Conservation (phyloP, 345 rosid genomes). For the Citrus unshiu region DNA sequence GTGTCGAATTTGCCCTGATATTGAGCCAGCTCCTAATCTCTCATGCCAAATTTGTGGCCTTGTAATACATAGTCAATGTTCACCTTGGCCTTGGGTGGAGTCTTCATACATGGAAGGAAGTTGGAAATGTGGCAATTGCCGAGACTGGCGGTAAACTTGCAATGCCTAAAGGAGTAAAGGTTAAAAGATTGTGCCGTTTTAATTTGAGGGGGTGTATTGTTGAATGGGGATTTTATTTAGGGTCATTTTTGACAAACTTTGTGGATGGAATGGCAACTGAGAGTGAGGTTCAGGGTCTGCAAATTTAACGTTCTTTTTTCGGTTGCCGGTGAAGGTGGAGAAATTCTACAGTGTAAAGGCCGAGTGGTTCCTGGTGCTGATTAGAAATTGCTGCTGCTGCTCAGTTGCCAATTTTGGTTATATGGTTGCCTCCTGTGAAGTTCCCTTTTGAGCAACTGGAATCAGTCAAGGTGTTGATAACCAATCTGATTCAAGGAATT, state of each 20-base stretch:
- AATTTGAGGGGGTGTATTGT: neutral
- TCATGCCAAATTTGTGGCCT: constrained; percentile 56
- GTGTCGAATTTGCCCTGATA: constrained; percentile 54
- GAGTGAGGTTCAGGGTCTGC: neutral
- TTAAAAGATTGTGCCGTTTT: neutral
- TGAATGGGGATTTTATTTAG: neutral
- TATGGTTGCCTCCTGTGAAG: neutral
- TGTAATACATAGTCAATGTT: constrained; percentile 59
- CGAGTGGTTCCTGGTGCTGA: neutral
- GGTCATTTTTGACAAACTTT: neutral
- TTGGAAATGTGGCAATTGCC: constrained; percentile 90
- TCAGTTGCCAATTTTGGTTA: neutral
- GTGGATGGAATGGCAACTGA: neutral
- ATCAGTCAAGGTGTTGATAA: no score
- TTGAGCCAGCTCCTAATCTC: constrained; percentile 63
- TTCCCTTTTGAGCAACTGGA: neutral
- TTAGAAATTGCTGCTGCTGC: neutral
- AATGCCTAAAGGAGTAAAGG: neutral
- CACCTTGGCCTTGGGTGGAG: constrained; percentile 93
- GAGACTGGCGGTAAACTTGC: constrained; percentile 57
- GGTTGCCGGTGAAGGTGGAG: neutral
- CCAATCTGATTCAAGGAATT: no score
- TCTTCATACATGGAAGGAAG: constrained; percentile 28
- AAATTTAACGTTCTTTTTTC: neutral
- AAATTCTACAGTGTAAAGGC: neutral